Conservation (phyloP, 331 rosid genomes). For the Acacia concinna region DNA sequence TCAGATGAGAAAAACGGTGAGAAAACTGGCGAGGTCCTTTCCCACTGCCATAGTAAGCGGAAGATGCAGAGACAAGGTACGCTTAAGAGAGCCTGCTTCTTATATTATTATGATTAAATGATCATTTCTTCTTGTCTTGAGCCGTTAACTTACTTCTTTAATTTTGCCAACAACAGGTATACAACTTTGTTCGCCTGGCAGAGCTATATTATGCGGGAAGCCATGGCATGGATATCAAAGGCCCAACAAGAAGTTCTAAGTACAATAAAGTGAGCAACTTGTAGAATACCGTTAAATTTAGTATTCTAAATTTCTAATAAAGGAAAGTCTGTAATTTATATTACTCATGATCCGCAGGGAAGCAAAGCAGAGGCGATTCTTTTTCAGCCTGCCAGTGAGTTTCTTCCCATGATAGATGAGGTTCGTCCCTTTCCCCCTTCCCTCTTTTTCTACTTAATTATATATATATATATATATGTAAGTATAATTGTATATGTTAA, state of each 20-base stretch:
- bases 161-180: slow-evolving; percentile 46
- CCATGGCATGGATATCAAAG: slow-evolving; percentile 93
- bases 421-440: slow-evolving; percentile 23
- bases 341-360: slow-evolving; percentile 2
- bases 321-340: background rate
- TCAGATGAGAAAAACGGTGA: slow-evolving; percentile 88
- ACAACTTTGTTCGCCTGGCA: slow-evolving; percentile 73
- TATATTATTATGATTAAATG: too few species aligned
- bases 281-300: background rate
- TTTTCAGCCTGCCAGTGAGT: slow-evolving; percentile 82
- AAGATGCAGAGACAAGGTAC: slow-evolving; percentile 86
- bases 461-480: too few species aligned
- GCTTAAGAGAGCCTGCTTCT: background rate
- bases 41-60: slow-evolving; percentile 94
- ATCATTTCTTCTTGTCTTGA: background rate
- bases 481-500: too few species aligned
- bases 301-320: background rate
- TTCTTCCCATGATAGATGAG: slow-evolving; percentile 86
- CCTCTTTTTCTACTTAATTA: background rate
- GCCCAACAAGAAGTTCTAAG: slow-evolving; percentile 75
- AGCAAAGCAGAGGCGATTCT: slow-evolving; percentile 55
- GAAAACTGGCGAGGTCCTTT: slow-evolving; percentile 60
- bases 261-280: slow-evolving; percentile 59
- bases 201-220: slow-evolving; percentile 93
- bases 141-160: background rate